phyloP scores from a whole-genome alignment of 805 yeast genomes.

The Wickerhamiella azyma region DNA sequence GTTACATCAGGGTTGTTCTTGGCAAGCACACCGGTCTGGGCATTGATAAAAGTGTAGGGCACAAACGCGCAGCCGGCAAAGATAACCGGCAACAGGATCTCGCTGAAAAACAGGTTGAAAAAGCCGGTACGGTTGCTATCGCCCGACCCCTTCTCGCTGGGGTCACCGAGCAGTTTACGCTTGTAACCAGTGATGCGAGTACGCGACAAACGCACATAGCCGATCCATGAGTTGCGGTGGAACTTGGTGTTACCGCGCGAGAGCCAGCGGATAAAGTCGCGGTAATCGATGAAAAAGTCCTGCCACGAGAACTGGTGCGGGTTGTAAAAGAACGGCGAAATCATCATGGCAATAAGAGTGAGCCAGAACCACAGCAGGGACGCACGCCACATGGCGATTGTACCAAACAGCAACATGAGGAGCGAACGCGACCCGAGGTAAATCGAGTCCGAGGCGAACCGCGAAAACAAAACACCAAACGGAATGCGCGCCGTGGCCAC shows the following conservation, averaged over 20 bases:
- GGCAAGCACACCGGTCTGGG: conserved; percentile 64
- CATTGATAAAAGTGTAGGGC: conserved; percentile 68
- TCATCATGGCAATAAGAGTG: conserved; percentile 69
- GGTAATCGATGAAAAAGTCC: conserved; percentile 91
- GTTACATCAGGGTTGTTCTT: conserved; percentile 20
- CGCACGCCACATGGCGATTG: conserved; percentile 83
- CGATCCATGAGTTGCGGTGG: conserved; percentile 68
- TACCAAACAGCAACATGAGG: conserved; percentile 59
- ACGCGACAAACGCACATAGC: conserved; percentile 58
- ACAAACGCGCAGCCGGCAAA: conserved; percentile 54
- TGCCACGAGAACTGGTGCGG: conserved; percentile 97
- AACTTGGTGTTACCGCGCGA: conserved; percentile 60
- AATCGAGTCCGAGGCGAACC: conserved; percentile 63
- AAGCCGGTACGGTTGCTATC: conserved; percentile 67
- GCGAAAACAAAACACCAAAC: conserved; percentile 57
- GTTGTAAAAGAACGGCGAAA: conserved; percentile 89
- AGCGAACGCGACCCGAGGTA: conserved; percentile 63
- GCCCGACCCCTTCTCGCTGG: conserved; percentile 50
- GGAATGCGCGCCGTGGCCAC: conserved; percentile 75
- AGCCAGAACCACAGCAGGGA: conserved; percentile 97
- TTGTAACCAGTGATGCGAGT: conserved; percentile 88
- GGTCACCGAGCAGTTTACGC: conserved; percentile 51
- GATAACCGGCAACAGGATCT: conserved; percentile 57
- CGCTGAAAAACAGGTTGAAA: conserved; percentile 65
- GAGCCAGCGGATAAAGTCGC: conserved; percentile 83